phyloP scores from a whole-genome alignment of 2,329 filamentous ascomycete species.

The Ophiostoma populinum region DNA sequence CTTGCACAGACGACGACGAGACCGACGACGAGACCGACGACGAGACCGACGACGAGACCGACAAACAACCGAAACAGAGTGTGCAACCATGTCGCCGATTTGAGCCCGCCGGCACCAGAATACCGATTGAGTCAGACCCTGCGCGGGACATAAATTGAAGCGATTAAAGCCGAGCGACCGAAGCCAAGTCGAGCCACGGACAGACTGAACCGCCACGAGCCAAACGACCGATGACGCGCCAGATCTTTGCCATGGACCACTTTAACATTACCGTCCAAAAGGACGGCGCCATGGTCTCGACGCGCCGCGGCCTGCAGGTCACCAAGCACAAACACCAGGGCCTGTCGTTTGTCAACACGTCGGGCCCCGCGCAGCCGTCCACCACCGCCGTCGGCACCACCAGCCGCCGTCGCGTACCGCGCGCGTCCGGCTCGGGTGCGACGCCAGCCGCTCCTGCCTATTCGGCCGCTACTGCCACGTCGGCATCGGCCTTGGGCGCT shows the following conservation, averaged over 20 bases:
- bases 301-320: constrained; percentile 22
- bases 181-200: too few species aligned
- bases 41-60: not conserved
- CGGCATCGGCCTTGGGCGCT: not conserved
- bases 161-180: too few species aligned
- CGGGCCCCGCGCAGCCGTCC: constrained; percentile 10
- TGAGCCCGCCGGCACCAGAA: constrained; percentile 1
- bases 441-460: not conserved
- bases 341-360: constrained; percentile 22
- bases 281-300: constrained; percentile 21
- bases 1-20: not conserved
- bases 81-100: not conserved
- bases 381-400: constrained; percentile 3
- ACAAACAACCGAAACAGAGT: too few species aligned
- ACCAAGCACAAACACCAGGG: constrained; percentile 23
- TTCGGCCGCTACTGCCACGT: not conserved
- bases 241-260: constrained; percentile 18
- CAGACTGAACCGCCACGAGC: too few species aligned
- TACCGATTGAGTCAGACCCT: too few species aligned
- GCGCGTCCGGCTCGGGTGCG: not conserved
- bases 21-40: not conserved
- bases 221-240: not conserved
- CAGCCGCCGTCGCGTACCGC: not conserved
- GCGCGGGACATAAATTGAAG: too few species aligned
- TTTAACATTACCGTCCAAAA: constrained; percentile 21